Conservation (phyloP, 352 stramenopile species). For the Peronosclerospora sorghi region DNA sequence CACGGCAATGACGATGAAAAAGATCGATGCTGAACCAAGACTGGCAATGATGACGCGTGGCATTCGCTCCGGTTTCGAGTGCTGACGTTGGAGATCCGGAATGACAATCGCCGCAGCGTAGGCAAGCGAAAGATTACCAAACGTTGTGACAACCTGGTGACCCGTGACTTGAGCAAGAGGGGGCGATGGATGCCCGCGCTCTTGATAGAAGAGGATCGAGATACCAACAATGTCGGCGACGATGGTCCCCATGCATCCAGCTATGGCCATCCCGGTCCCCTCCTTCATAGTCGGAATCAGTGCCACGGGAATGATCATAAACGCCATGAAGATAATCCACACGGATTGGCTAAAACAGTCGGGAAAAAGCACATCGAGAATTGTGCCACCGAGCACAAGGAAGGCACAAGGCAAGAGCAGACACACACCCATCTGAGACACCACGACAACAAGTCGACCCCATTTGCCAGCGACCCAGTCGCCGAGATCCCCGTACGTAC, state of each 20-base stretch:
- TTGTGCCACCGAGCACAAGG: slow-evolving; percentile 12
- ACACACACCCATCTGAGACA: slow-evolving; percentile 18
- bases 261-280: slow-evolving; percentile 12
- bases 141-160: slow-evolving; percentile 20
- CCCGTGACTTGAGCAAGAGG: slow-evolving; percentile 4
- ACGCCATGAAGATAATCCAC: slow-evolving; percentile 25
- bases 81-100: slow-evolving; percentile 15
- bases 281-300: slow-evolving; percentile 22
- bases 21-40: slow-evolving; percentile 6
- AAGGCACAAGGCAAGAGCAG: slow-evolving; percentile 17
- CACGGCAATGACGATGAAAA: slow-evolving; percentile 13
- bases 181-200: slow-evolving; percentile 13
- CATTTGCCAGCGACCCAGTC: slow-evolving; percentile 15
- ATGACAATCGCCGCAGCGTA: slow-evolving; percentile 20
- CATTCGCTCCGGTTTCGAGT: slow-evolving; percentile 20
- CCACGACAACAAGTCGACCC: slow-evolving; percentile 10
- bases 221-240: slow-evolving; percentile 18
- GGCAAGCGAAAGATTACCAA: slow-evolving; percentile 19
- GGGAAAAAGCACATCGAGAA: slow-evolving; percentile 19
- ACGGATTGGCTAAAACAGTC: slow-evolving; percentile 18
- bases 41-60: slow-evolving; percentile 19
- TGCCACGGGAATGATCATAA: slow-evolving; percentile 13
- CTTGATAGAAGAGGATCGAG: slow-evolving; percentile 9
- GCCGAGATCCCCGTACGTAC: slow-evolving; percentile 19
- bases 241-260: slow-evolving; percentile 16